Conservation (phyloP, 176 grass and related monocot species). For the Lolium multiflorum region DNA sequence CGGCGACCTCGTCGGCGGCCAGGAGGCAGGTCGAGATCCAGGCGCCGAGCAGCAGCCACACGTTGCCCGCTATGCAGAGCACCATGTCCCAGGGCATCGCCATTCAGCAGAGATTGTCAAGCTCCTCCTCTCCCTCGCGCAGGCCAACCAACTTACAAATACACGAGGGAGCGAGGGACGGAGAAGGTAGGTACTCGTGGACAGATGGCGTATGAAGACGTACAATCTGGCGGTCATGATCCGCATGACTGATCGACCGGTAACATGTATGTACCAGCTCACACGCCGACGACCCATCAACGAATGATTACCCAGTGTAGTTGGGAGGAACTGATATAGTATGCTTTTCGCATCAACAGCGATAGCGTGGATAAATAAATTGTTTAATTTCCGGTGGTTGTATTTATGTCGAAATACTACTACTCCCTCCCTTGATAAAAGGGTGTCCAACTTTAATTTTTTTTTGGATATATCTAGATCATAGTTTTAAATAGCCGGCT, state of each 20-base stretch:
- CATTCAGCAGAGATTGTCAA: slow-evolving; percentile 2
- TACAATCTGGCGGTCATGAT: slow-evolving; percentile 12
- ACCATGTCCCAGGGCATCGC: slow-evolving; percentile 41
- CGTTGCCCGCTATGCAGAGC: slow-evolving; percentile 40
- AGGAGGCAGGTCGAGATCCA: slow-evolving; percentile 51
- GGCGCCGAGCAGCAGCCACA: slow-evolving; percentile 43
- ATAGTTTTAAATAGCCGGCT: no score
- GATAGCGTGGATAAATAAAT: no score
- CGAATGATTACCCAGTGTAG: slow-evolving; percentile 1
- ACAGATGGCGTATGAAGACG: neutral
- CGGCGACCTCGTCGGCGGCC: slow-evolving; percentile 48
- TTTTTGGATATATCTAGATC: no score
- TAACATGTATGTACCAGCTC: slow-evolving; percentile 13
- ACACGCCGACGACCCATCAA: neutral
- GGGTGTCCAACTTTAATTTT: no score
- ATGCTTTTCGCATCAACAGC: no score
- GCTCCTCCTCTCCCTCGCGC: neutral
- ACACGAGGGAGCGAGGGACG: neutral
- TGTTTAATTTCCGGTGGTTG: no score
- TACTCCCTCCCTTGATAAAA: no score
- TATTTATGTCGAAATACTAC: no score
- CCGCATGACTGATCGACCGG: neutral
- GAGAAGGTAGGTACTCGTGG: neutral
- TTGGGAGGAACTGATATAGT: neutral
- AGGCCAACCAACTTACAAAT: neutral